Evolutionary conservation across 2,329 filamentous ascomycete genomes (phyloP), one percentile per base, ranked within the genome.

Genomic region (Pseudogymnoascus sp.): DNA sequence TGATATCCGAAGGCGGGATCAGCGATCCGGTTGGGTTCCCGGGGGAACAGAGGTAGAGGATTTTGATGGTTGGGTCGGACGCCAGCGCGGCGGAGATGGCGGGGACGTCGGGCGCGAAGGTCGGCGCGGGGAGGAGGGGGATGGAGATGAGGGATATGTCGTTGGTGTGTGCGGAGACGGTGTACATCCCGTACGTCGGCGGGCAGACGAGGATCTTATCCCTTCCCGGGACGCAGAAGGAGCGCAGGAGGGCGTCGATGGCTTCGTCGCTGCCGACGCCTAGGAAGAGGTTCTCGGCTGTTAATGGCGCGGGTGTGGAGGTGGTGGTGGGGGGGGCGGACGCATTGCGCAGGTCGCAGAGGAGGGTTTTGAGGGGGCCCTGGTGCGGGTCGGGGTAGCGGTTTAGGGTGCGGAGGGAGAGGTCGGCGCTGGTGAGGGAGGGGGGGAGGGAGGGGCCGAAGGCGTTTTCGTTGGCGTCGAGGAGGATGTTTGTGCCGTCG

Each of bases 151-250:
- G 85, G 53, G 83, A 83, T 19, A 99, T 82, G 73, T 97, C 95
- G 78, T 99, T 99, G 69, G 97, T 88, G 74, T 96, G 89, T 0
- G 95, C 95, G 6, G 91, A 96, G 17, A 99, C 95, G 57, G 86
- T 82, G 80, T 99, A 99, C 95, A 99, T 99, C 78, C 95, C 95
- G 75, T 99, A 99, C 0, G 95, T 99, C 0, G 95, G 95, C 17
- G 95, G 95, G 73, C 93, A 97, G 44, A 91, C 93, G 36, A 99
- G 83, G 73, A 99, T 96, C 73, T 90, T 91, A 77, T 99, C 95
- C 68, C 82, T 83, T 53, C 88, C 91, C 0, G 95, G 95, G 1
- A 86, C 79, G 78, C 95, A 99, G 80, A 99, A 99, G 76, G 90
- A 95, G 62, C 95, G 88, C 65, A 99, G 83, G 42, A 99, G 83